Evolutionary conservation across 2,329 filamentous ascomycete species (phyloP), one percentile per base, ranked within the genome.

Genomic region (Penicillium sp.): DNA sequence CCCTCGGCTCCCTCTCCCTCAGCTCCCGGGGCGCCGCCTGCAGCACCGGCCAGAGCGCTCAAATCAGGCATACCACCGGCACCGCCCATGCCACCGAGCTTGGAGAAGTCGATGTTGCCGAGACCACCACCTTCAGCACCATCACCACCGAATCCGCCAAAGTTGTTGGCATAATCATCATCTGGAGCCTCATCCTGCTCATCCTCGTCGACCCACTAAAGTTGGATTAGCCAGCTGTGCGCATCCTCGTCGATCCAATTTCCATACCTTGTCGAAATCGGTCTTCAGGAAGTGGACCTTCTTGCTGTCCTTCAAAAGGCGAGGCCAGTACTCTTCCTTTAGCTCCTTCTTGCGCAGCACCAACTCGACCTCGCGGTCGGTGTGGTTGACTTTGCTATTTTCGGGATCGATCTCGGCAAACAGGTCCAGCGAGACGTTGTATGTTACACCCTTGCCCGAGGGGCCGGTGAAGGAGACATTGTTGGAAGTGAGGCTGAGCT

Each of bases 221-320:
- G 37, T 16, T n/a, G 22, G 17, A 41, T 56, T 37, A 55, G 52
- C 22, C 18, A 5, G 5, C 5, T 22, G 18, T 22, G 5, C 5
- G 5, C 5, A 9, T 5, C 18, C 18, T 22, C 9, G 5, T 5
- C 23, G 15, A 23, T 29, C 26, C 30, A 13, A 27, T 6, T 27
- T 12, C 30, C 74, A 44, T 64, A 83, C 80, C 84, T 95, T 95
- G 74, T 95, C 89, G 58, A 98, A 98, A 72, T 98, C 84, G 50
- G 92, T 96, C 82, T 95, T 95, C 60, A 98, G 71, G 79, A 88
- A 98, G 72, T 96, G 92, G 38, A 85, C 72, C 75, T 87, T 95
- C 76, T 86, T 83, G 53, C 73, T 68, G 44, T 90, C 85, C 81
- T 95, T 95, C 64, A 95, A 76, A 59, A 98, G 77, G 50, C 92